Percentiles rank a stretch among this genome's conserved stretches.
Conservation (phyloP, 495 filamentous ascomycete species). For the Geoglossum glabrum region DNA sequence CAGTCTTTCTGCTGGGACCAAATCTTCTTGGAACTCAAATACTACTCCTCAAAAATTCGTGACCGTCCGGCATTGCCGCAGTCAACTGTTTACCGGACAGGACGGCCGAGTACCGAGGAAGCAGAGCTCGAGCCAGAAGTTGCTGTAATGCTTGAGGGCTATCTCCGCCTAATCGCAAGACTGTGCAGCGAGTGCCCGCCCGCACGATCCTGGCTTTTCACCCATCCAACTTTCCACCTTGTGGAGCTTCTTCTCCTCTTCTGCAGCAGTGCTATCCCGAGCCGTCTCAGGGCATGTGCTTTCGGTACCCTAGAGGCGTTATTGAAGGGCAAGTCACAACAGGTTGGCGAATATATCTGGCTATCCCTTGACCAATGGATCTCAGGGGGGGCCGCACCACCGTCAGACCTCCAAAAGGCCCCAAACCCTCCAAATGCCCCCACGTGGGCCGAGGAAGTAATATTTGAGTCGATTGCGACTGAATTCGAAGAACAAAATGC, state of each 20-base stretch:
- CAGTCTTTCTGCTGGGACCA: conserved; percentile 74
- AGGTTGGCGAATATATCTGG: conserved; percentile 48
- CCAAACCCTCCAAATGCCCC: conserved; percentile 3
- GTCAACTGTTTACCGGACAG: conserved; percentile 31
- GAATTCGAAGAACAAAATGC: conserved; percentile 67
- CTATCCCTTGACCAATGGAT: conserved; percentile 50
- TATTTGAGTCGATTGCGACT: conserved; percentile 36
- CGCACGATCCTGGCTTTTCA: conserved; percentile 48
- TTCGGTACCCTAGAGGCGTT: conserved; percentile 50
- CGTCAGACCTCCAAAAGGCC: conserved; percentile 7
- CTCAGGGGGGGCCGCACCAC: conserved; percentile 27
- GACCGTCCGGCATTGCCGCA: conserved; percentile 39
- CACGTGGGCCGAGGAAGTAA: conserved; percentile 18
- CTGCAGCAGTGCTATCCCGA: conserved; percentile 44
- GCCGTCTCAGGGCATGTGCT: conserved; percentile 53
- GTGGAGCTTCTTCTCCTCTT: conserved; percentile 47
- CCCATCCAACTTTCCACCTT: conserved; percentile 39
- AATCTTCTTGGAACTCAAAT: conserved; percentile 74
- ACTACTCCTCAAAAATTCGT: conserved; percentile 46
- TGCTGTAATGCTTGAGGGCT: conserved; percentile 79
- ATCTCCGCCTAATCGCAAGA: conserved; percentile 69
- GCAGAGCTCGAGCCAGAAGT: conserved; percentile 58
- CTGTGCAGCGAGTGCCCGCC: conserved; percentile 43
- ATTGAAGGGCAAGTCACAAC: conserved; percentile 40
- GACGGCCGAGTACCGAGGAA: conserved; percentile 45